Conservation (phyloP, 148 eudicot genomes). For the Heliosperma pusillum region DNA sequence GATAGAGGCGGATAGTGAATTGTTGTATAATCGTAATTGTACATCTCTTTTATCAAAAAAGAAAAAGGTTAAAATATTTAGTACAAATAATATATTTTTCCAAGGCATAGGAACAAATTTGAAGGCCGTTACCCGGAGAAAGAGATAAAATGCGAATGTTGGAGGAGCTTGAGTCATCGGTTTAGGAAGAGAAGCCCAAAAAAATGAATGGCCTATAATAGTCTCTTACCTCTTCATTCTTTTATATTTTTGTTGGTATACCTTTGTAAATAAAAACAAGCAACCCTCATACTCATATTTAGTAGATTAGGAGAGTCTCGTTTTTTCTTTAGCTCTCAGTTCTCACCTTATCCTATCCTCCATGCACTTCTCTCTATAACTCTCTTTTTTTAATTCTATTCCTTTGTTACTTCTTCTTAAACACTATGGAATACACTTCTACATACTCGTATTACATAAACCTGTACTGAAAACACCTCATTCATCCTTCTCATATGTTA, state of each 20-base stretch:
- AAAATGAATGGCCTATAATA: slow-evolving; percentile 29
- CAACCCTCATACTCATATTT: background rate
- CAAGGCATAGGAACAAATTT: no score
- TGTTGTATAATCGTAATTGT: no score
- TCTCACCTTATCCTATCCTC: slow-evolving; percentile 35
- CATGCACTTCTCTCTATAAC: slow-evolving; percentile 1
- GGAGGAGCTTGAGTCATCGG: slow-evolving; percentile 13
- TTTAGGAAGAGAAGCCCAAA: background rate
- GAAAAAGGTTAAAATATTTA: no score
- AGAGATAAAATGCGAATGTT: slow-evolving; percentile 23
- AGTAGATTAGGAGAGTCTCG: background rate
- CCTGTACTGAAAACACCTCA: background rate
- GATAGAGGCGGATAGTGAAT: no score
- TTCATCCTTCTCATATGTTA: no score
- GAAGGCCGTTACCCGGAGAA: background rate
- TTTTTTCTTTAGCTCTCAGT: slow-evolving; percentile 10
- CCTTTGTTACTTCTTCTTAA: slow-evolving; percentile 15
- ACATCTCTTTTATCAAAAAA: no score
- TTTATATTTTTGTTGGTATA: background rate
- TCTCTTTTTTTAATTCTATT: slow-evolving; percentile 16
- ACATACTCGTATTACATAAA: background rate
- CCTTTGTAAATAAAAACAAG: slow-evolving; percentile 17
- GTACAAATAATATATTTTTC: no score
- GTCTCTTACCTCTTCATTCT: slow-evolving; percentile 7
- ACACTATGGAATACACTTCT: background rate